These are phyloP conservation scores for Pilaira anomala DNA, from an alignment of 192 early-diverging fungal species.

Conservation along the genomic window DNA sequence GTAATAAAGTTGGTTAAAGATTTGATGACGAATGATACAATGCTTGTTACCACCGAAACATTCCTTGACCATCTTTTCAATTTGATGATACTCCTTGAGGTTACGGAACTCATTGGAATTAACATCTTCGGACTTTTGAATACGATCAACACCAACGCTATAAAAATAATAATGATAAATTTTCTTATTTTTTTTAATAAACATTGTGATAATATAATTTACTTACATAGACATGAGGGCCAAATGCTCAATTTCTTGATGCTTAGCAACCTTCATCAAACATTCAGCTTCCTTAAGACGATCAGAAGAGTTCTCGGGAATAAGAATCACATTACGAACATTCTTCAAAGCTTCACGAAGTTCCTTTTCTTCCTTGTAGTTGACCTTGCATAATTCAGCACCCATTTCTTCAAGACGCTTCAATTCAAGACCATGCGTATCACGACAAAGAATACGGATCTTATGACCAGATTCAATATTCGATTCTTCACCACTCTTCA, in stretches of 20 bases:
- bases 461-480: neutral
- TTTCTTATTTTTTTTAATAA: neutral
- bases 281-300: constrained; percentile 22
- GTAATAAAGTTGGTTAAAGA: constrained; percentile 25
- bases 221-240: constrained; percentile 22
- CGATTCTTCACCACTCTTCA: neutral
- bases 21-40: constrained; percentile 16
- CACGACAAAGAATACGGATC: constrained; percentile 24
- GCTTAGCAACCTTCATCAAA: constrained; percentile 12
- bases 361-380: constrained; percentile 14
- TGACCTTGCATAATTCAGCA: constrained; percentile 15
- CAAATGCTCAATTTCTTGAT: constrained; percentile 13
- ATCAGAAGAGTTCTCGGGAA: constrained; percentile 16
- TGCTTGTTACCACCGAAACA: neutral
- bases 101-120: constrained; percentile 9
- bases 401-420: constrained; percentile 19
- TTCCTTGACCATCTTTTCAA: constrained; percentile 20
- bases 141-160: constrained; percentile 23
- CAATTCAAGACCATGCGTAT: constrained; percentile 13
- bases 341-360: constrained; percentile 11
- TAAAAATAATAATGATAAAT: neutral
- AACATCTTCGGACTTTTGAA: neutral
- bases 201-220: neutral
- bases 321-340: constrained; percentile 7
- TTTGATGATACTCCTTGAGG: constrained; percentile 12